Percentiles rank a stretch among this genome's conserved stretches.
These are phyloP conservation scores for Nidularia pulvinata DNA, from an alignment of 768 basidiomycete genomes.

Conservation along the genomic window DNA sequence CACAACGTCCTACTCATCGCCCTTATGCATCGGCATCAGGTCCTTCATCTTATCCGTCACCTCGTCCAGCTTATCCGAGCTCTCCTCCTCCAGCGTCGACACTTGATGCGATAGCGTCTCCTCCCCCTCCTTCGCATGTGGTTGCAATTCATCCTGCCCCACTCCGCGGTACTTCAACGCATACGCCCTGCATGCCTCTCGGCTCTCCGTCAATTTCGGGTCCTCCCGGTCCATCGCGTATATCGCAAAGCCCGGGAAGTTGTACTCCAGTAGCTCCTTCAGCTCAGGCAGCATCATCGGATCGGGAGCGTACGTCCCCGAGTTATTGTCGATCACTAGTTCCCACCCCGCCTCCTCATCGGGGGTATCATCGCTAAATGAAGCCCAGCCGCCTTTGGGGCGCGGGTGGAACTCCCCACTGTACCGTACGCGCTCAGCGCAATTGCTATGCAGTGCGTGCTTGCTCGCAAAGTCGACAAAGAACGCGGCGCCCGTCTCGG, in stretches of 20 bases:
- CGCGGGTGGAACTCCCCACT: slow-evolving; percentile 82
- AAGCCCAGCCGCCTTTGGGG: slow-evolving; percentile 66
- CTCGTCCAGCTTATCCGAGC: background rate
- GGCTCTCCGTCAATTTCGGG: slow-evolving; percentile 52
- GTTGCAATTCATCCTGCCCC: slow-evolving; percentile 59
- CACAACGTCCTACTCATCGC: background rate
- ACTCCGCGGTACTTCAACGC: slow-evolving; percentile 63
- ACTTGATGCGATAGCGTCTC: slow-evolving; percentile 42
- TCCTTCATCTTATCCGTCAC: background rate
- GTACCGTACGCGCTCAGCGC: slow-evolving; percentile 65
- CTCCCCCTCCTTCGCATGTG: slow-evolving; percentile 54
- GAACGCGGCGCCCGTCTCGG: slow-evolving; percentile 86
- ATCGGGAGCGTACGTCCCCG: slow-evolving; percentile 84
- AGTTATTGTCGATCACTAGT: slow-evolving; percentile 84
- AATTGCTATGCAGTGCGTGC: slow-evolving; percentile 84
- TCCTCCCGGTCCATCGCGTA: slow-evolving; percentile 56
- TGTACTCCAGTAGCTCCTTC: slow-evolving; percentile 64
- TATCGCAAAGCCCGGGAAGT: slow-evolving; percentile 70
- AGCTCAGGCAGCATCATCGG: slow-evolving; percentile 57
- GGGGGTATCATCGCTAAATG: slow-evolving; percentile 50
- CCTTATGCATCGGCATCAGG: background rate
- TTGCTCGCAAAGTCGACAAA: slow-evolving; percentile 88
- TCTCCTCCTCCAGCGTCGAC: slow-evolving; percentile 4
- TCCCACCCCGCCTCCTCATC: slow-evolving; percentile 74
- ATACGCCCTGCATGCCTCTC: slow-evolving; percentile 69